Percentiles rank a stretch among this genome's conserved stretches.
phyloP scores from a whole-genome alignment of 768 basidiomycete species.

The Trametes punicea region DNA sequence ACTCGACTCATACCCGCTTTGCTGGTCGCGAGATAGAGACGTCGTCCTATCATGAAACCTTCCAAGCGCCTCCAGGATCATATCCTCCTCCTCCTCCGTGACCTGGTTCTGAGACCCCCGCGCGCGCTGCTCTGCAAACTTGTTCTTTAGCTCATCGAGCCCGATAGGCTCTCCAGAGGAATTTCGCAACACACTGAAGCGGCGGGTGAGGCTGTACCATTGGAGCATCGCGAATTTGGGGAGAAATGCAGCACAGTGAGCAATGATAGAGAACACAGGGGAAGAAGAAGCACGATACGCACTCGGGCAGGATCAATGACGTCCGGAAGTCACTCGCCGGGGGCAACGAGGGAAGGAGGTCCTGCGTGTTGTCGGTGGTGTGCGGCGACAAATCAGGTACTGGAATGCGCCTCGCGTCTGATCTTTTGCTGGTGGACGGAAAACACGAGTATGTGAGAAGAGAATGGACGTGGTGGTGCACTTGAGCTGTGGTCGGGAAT shows the following conservation, averaged over 20 bases:
- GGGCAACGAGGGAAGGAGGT: constrained; percentile 54
- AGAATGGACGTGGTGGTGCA: background rate
- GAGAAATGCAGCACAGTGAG: constrained; percentile 6
- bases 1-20: constrained; percentile 12
- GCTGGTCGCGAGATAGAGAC: constrained; percentile 16
- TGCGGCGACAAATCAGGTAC: constrained; percentile 32
- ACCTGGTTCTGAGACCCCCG: constrained; percentile 65
- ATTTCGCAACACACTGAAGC: constrained; percentile 76
- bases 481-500: constrained; percentile 27
- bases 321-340: constrained; percentile 79
- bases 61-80: constrained; percentile 74
- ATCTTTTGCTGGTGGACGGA: constrained; percentile 60
- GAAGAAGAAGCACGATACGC: constrained; percentile 34
- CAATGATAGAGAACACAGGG: constrained; percentile 11
- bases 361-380: constrained; percentile 29
- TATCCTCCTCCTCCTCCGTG: constrained; percentile 80
- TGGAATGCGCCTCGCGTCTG: constrained; percentile 58
- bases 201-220: constrained; percentile 64
- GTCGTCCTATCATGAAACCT: constrained; percentile 43
- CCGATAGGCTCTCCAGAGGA: constrained; percentile 62
- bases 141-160: constrained; percentile 59
- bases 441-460: constrained; percentile 11
- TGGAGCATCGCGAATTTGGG: constrained; percentile 24
- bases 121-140: constrained; percentile 74
- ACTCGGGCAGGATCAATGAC: constrained; percentile 84